Evolutionary conservation across 345 rosid genomes (phyloP).

Genomic region (Barbarea vulgaris): DNA sequence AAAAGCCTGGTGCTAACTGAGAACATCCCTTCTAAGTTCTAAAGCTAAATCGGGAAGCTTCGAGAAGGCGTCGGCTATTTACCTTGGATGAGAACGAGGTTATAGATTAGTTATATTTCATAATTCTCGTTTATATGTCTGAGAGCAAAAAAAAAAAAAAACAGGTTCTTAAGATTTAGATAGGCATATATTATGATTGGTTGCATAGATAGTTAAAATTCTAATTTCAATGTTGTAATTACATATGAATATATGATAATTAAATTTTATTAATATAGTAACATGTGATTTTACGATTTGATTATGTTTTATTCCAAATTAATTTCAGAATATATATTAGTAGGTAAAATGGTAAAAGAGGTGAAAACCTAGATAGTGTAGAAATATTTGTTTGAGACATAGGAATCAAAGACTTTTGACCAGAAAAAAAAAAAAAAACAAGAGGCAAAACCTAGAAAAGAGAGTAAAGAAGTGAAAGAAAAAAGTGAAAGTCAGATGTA

Average conservation of each 20-base stretch:
- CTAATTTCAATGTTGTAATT: background rate
- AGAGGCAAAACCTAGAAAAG: conserved; percentile 14
- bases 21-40: too few relatives aligned
- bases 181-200: too few relatives aligned
- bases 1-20: too few relatives aligned
- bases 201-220: too few relatives aligned
- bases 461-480: conserved; percentile 12
- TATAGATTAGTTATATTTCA: too few relatives aligned
- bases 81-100: too few relatives aligned
- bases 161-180: too few relatives aligned
- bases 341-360: background rate
- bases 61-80: too few relatives aligned
- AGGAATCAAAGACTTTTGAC: conserved; percentile 9
- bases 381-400: conserved; percentile 3
- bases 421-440: background rate
- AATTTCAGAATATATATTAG: too few relatives aligned
- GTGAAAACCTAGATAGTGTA: background rate
- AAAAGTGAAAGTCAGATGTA: conserved; percentile 17
- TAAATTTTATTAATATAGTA: background rate
- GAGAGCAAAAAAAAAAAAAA: too few relatives aligned
- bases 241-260: background rate
- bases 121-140: too few relatives aligned
- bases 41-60: too few relatives aligned
- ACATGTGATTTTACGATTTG: background rate
- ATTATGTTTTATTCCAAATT: background rate